Conservation (phyloP, 73 alveolate genomes). For the Tetrahymena thermophila region DNA sequence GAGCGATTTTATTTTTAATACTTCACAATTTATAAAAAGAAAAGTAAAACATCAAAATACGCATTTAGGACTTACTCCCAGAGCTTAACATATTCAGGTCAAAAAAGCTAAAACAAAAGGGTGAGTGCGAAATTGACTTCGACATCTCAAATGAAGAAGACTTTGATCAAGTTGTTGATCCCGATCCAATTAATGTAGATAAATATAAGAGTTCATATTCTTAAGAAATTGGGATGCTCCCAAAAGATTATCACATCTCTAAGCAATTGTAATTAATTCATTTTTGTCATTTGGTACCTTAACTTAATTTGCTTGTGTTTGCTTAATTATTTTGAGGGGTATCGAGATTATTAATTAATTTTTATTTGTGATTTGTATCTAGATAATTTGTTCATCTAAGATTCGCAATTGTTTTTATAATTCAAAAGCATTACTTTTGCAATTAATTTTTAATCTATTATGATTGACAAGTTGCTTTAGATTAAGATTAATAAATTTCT, state of each 20-base stretch:
- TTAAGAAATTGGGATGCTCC: background rate
- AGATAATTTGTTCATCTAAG: too few relatives aligned
- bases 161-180: background rate
- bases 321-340: too few relatives aligned
- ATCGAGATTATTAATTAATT: too few relatives aligned
- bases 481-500: too few relatives aligned
- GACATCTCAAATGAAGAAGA: background rate
- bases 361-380: too few relatives aligned
- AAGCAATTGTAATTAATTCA: background rate
- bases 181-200: background rate
- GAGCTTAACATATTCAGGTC: background rate
- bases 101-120: background rate
- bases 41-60: background rate
- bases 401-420: too few relatives aligned
- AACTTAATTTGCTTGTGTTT: too few relatives aligned
- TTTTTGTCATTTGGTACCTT: background rate
- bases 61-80: background rate
- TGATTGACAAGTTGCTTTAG: too few relatives aligned
- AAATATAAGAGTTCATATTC: background rate
- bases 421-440: too few relatives aligned
- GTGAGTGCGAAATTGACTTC: background rate
- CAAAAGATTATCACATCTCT: background rate
- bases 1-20: background rate
- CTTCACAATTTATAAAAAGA: background rate
- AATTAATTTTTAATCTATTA: too few relatives aligned